These are phyloP conservation scores for Paecilomyces variotii DNA, from an alignment of 2,329 filamentous ascomycete genomes.

Conservation along the genomic window DNA sequence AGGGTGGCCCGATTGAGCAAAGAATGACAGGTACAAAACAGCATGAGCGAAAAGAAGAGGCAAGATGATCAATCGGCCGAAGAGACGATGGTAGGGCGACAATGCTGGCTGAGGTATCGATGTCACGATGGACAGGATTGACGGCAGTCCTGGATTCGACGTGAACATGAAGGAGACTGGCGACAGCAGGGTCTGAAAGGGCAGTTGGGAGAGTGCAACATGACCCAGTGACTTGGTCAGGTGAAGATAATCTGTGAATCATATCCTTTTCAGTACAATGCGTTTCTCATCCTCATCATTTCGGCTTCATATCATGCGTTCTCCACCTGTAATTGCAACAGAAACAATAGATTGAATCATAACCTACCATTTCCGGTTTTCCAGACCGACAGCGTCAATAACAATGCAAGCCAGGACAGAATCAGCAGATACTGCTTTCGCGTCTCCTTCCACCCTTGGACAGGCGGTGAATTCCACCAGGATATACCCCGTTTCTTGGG, in stretches of 20 bases:
- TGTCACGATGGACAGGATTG: conserved; percentile 45
- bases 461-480: conserved; percentile 40
- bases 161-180: conserved; percentile 30
- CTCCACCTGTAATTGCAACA: background rate
- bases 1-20: conserved; percentile 38
- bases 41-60: conserved; percentile 46
- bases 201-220: conserved; percentile 52
- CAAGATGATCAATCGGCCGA: conserved; percentile 47
- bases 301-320: background rate
- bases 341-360: background rate
- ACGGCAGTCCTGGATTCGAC: conserved; percentile 39
- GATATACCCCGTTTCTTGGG: conserved; percentile 12
- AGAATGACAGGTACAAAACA: conserved; percentile 51
- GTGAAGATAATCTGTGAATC: conserved; percentile 50
- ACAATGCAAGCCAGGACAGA: conserved; percentile 44
- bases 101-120: conserved; percentile 47
- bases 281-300: background rate
- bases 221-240: conserved; percentile 56
- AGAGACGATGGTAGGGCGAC: conserved; percentile 50
- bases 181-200: conserved; percentile 51
- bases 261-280: conserved; percentile 1
- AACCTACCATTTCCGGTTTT: conserved; percentile 48
- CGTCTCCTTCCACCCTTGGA: conserved; percentile 39
- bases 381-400: conserved; percentile 43
- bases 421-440: conserved; percentile 44